Percentiles rank a stretch among this genome's conserved stretches.
phyloP scores from a whole-genome alignment of 2,329 filamentous ascomycete species.

The Alternaria metachromatica region DNA sequence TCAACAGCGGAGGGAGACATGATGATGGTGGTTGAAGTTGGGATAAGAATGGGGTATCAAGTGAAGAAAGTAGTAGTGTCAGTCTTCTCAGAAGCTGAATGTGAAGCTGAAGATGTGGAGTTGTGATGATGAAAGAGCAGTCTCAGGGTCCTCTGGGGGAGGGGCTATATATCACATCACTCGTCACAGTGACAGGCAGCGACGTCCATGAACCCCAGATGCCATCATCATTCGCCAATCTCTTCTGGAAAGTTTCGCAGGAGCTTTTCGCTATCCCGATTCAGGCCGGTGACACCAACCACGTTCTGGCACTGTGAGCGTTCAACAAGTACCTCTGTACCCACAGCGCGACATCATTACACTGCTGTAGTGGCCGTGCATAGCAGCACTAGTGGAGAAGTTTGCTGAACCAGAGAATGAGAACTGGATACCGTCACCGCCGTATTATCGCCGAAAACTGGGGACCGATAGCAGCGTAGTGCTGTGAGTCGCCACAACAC shows the following conservation, averaged over 20 bases:
- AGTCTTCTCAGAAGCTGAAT: conserved; percentile 12
- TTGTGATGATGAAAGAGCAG: conserved; percentile 6
- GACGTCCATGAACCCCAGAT: conserved; percentile 19
- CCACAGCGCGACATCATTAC: conserved; percentile 38
- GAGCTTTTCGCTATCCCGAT: conserved; percentile 27
- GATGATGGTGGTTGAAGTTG: conserved; percentile 12
- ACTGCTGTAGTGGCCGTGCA: conserved; percentile 25
- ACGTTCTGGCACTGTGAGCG: conserved; percentile 12
- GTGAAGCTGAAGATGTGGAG: conserved; percentile 8
- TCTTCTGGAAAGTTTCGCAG: conserved; percentile 21
- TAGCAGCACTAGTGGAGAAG: conserved; percentile 28
- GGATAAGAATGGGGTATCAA: conserved; percentile 9
- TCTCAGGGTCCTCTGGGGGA: conserved; percentile 29
- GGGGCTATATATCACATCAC: conserved; percentile 33
- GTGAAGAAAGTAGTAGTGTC: background rate
- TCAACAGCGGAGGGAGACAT: conserved; percentile 63
- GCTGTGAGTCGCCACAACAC: conserved; percentile 34
- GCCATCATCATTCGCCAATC: conserved; percentile 28
- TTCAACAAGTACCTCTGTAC: conserved; percentile 37
- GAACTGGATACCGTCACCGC: conserved; percentile 36
- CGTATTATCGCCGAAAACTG: conserved; percentile 32
- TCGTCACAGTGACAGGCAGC: background rate
- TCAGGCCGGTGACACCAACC: conserved; percentile 26
- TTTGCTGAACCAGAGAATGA: conserved; percentile 34
- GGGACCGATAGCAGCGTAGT: conserved; percentile 26